Evolutionary conservation across 805 yeast species (phyloP).

Genomic region (Saccharomycopsis sp.): DNA sequence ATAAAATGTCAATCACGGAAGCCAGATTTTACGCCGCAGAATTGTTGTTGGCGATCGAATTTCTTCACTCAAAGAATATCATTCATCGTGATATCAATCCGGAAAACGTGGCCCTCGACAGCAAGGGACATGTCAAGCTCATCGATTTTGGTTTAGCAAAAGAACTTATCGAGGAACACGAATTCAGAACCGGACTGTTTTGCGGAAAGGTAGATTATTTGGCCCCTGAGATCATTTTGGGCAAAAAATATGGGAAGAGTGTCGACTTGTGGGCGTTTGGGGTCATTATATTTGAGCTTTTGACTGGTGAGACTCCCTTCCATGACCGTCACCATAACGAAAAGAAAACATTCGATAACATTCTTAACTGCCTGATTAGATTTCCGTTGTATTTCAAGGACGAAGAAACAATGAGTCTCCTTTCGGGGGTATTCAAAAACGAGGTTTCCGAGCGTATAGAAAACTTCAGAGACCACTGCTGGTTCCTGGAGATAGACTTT

Average conservation of each 20-base stretch:
- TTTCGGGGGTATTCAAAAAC: neutral
- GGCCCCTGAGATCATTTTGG: constrained; percentile 90
- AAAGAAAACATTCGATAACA: neutral
- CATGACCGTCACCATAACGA: constrained; percentile 71
- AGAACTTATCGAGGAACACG: constrained; percentile 37
- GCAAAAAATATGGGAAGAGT: constrained; percentile 65
- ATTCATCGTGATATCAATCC: constrained; percentile 79
- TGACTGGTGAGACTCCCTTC: constrained; percentile 92
- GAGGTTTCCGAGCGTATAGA: neutral
- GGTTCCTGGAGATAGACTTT: constrained; percentile 7
- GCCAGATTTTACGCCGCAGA: constrained; percentile 10
- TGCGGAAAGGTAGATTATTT: constrained; percentile 97
- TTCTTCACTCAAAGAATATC: constrained; percentile 60
- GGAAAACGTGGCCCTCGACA: constrained; percentile 55
- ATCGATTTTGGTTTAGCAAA: constrained; percentile 45
- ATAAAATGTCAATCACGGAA: neutral
- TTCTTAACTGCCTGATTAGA: neutral
- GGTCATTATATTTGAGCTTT: constrained; percentile 83
- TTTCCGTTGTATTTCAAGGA: constrained; percentile 1
- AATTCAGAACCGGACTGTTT: constrained; percentile 51
- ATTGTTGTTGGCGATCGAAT: constrained; percentile 27
- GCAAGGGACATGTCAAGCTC: constrained; percentile 41
- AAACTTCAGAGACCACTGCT: neutral
- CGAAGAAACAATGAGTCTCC: neutral
- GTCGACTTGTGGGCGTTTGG: constrained; percentile 99